phyloP scores from a whole-genome alignment of 345 rosid species.

The Citrus hindsii region DNA sequence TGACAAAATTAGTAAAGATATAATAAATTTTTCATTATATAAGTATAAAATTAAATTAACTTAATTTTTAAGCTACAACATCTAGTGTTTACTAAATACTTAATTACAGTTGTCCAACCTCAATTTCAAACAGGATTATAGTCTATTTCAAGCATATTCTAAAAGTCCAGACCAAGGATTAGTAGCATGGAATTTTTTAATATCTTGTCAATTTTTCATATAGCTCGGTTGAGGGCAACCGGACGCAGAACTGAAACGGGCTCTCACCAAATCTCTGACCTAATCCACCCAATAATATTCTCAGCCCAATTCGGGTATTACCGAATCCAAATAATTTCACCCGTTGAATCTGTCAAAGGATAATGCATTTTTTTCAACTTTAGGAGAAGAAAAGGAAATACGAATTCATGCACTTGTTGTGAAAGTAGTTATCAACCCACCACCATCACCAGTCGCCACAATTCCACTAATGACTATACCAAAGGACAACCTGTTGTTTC shows the following conservation, averaged over 20 bases:
- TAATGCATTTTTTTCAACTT: neutral
- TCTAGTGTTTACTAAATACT: rapidly evolving
- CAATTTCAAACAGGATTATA: no score
- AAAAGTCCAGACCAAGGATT: no score
- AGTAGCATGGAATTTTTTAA: no score
- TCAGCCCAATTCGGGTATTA: neutral
- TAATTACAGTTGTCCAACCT: no score
- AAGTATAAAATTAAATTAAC: no score
- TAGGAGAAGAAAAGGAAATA: neutral
- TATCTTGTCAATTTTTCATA: no score
- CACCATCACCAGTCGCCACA: neutral
- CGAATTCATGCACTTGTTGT: neutral
- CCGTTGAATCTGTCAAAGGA: neutral
- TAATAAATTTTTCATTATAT: no score
- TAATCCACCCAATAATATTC: neutral
- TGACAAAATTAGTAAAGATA: no score
- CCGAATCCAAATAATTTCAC: neutral
- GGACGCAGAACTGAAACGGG: neutral
- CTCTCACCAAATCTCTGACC: neutral
- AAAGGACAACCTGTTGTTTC: neutral
- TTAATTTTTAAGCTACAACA: rapidly evolving
- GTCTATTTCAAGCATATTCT: no score
- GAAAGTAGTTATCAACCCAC: neutral
- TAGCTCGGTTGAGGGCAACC: neutral
- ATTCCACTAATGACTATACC: neutral